phyloP scores from a whole-genome alignment of 371 early-diverging fungal genomes.

The Chytridium lagenaria region DNA sequence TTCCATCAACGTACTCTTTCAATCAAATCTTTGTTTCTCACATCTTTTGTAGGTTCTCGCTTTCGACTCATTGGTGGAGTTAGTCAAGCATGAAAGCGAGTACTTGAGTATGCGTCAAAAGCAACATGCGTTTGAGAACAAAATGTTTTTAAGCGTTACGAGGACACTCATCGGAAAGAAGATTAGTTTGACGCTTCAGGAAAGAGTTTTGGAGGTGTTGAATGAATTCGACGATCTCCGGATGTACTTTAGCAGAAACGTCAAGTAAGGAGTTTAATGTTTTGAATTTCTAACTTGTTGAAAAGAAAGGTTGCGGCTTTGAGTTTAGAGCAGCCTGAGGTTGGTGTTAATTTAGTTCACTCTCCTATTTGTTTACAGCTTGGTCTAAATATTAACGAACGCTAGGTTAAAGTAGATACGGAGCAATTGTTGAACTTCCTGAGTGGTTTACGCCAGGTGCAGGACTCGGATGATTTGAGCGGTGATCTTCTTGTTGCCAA shows the following conservation, averaged over 20 bases:
- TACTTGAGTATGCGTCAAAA: slow-evolving; percentile 33
- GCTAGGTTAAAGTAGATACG: not conserved
- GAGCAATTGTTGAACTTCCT: not conserved
- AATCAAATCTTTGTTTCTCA: slow-evolving; percentile 2
- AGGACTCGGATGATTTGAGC: not conserved
- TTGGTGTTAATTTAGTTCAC: too few relatives aligned
- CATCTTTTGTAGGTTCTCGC: slow-evolving; percentile 56
- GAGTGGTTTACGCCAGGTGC: not conserved
- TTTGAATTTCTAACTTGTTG: not conserved
- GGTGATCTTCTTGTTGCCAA: not conserved
- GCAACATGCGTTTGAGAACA: slow-evolving; percentile 20
- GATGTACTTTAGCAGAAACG: slow-evolving; percentile 75
- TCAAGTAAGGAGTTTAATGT: slow-evolving; percentile 57
- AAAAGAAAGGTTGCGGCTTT: slow-evolving; percentile 19
- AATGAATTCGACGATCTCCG: slow-evolving; percentile 82
- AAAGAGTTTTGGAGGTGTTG: slow-evolving; percentile 30
- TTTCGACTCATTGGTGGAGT: slow-evolving; percentile 66
- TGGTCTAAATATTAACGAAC: too few relatives aligned
- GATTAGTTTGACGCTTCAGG: slow-evolving; percentile 25
- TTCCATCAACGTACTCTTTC: slow-evolving; percentile 66
- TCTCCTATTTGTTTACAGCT: too few relatives aligned
- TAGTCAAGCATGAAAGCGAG: slow-evolving; percentile 69
- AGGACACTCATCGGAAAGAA: slow-evolving; percentile 10
- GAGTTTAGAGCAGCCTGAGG: too few relatives aligned
- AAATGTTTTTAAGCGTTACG: slow-evolving; percentile 16